These are phyloP conservation scores for Gnetum montanum DNA, from an alignment of 75 land plant genomes.

Conservation along the genomic window DNA sequence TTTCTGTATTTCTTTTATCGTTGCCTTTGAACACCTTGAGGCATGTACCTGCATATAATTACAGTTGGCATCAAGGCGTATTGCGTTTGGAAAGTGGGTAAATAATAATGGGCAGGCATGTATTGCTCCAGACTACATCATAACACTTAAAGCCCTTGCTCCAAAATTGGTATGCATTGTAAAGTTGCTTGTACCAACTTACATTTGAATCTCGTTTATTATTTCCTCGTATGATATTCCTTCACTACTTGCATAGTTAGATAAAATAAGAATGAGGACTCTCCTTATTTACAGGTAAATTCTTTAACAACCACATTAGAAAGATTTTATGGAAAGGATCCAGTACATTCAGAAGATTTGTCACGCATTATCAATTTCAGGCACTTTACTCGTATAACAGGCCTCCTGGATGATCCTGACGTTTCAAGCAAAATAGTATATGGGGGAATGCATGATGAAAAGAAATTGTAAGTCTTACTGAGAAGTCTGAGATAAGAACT, in stretches of 20 bases:
- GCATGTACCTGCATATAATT: too few relatives aligned
- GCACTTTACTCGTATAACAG: slow-evolving; percentile 63
- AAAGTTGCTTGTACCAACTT: too few relatives aligned
- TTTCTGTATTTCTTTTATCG: too few relatives aligned
- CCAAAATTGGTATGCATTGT: slow-evolving; percentile 53
- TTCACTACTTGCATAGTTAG: too few relatives aligned
- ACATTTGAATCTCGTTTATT: too few relatives aligned
- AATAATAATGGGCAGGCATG: slow-evolving; percentile 94
- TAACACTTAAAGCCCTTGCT: slow-evolving; percentile 63
- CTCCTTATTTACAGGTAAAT: too few relatives aligned
- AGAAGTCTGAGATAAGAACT: too few relatives aligned
- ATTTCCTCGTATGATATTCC: too few relatives aligned
- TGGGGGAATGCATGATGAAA: slow-evolving; percentile 71
- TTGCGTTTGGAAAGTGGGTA: slow-evolving; percentile 81
- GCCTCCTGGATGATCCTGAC: slow-evolving; percentile 71
- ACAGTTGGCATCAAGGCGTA: slow-evolving; percentile 75
- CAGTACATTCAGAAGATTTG: slow-evolving; percentile 57
- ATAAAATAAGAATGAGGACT: too few relatives aligned
- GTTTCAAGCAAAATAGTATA: slow-evolving; percentile 58
- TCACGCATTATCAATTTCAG: slow-evolving; percentile 67
- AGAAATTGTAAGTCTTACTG: slow-evolving; percentile 48
- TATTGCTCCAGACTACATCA: slow-evolving; percentile 70
- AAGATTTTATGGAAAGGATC: slow-evolving; percentile 73
- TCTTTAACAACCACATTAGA: slow-evolving; percentile 39
- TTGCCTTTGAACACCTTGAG: too few relatives aligned